Evolutionary conservation across 78 protist genomes (phyloP), one percentile per base, ranked within the genome.

Genomic region (Capsaspora owczarzaki): DNA sequence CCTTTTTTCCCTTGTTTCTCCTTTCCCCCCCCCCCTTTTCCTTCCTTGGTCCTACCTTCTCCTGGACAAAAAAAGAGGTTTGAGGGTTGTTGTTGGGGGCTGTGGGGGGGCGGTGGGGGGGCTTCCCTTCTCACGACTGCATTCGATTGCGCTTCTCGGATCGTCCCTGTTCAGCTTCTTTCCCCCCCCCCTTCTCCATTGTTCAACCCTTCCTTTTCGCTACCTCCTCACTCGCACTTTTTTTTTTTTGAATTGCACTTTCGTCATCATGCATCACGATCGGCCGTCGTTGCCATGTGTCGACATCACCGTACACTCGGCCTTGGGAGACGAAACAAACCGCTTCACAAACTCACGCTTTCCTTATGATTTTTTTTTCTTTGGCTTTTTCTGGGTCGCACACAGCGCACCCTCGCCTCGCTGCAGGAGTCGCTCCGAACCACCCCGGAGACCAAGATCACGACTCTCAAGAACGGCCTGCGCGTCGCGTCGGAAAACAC

Each of bases 401-500:
- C n/a, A n/a, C n/a, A n/a, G n/a, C n/a, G n/a, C n/a, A n/a, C n/a
- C n/a, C n/a, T n/a, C n/a, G n/a, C n/a, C n/a, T n/a, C n/a, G n/a
- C n/a, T n/a, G n/a, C 51, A 46, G 51, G 51, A 46, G 31, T 5
- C 66, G 10, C 66, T 60, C 35, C 22, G 5, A 3, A 60, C 8
- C n/a, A 25, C 22, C 66, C 66, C 77, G 27, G 41, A 25, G 40
- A 90, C 94, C 31, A 61, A 85, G 70, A 66, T 89, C 46, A 84
- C 94, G 53, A 83, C 88, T 4, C 80, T 96, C 68, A 43, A 77
- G 76, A 93, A 91, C 81, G 95, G 95, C 37, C 46, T 94, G 72
- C 86, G 97, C 49, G 97, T 96, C 20, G 94, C 92, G 41, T 80
- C 95, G 25, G 94, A 92, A 82, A 71, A 88, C 74, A 60, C 79